Percentiles rank a stretch among this genome's conserved stretches.
Evolutionary conservation across 345 rosid species (phyloP).

Genomic region (Pistacia atlantica): DNA sequence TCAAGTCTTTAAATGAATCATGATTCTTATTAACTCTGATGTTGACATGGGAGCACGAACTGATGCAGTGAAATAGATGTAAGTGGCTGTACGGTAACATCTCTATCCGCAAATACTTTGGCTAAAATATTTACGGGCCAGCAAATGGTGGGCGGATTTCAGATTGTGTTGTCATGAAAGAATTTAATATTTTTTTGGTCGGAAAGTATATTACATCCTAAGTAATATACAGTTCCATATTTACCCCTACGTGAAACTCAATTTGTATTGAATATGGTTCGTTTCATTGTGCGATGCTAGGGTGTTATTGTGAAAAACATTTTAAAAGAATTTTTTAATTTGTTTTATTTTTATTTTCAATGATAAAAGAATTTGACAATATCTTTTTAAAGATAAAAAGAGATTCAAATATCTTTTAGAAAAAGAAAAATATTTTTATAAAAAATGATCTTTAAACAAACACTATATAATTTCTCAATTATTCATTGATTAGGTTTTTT

Average conservation of each 20-base stretch:
- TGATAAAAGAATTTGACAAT: no score
- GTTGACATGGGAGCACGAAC: not conserved
- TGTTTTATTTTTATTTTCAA: no score
- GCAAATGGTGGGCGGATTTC: slow-evolving; percentile 16
- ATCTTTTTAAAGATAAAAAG: no score
- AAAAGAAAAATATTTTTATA: no score
- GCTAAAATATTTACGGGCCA: slow-evolving; percentile 14
- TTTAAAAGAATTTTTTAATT: no score
- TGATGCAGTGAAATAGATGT: not conserved
- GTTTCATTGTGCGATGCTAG: no score
- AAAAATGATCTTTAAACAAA: no score
- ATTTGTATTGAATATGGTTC: not conserved
- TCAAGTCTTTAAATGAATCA: not conserved
- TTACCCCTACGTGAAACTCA: not conserved
- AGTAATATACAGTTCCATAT: not conserved
- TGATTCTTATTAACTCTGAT: not conserved
- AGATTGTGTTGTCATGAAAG: not conserved
- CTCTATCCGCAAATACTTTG: not conserved
- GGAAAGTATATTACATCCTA: not conserved
- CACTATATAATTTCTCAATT: no score
- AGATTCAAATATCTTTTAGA: no score
- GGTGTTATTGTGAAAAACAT: no score
- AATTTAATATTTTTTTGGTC: not conserved
- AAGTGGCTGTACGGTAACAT: not conserved
- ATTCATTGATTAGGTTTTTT: no score